Conservation (phyloP, 169 alveolate genomes). For the Pseudocohnilembus persalinus region DNA sequence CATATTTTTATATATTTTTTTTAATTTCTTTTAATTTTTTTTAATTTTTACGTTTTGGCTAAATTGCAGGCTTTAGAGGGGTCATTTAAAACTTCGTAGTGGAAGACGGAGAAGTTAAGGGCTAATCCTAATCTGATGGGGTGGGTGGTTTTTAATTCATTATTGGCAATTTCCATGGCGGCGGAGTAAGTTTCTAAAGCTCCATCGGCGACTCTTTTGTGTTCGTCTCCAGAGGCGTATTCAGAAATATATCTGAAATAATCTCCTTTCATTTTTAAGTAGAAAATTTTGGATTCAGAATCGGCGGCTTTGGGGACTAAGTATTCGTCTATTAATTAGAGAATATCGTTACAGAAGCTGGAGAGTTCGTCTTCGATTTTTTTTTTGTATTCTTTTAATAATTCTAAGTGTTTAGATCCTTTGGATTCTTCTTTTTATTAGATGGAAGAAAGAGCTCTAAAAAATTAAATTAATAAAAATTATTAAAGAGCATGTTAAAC, state of each 20-base stretch:
- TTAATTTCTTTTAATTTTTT: too few relatives aligned
- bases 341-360: slow-evolving; percentile 92
- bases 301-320: slow-evolving; percentile 91
- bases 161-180: slow-evolving; percentile 94
- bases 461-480: too few relatives aligned
- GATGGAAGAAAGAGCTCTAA: slow-evolving; percentile 89
- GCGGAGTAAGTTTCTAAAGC: slow-evolving; percentile 96
- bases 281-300: slow-evolving; percentile 95
- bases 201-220: slow-evolving; percentile 93
- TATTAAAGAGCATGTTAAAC: too few relatives aligned
- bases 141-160: slow-evolving; percentile 94
- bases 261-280: slow-evolving; percentile 99
- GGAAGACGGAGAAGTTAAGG: slow-evolving; percentile 97
- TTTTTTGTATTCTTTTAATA: slow-evolving; percentile 87
- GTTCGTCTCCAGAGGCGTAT: slow-evolving; percentile 94
- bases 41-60: slow-evolving; percentile 85
- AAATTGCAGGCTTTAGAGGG: slow-evolving; percentile 99
- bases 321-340: slow-evolving; percentile 85
- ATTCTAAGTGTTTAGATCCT: slow-evolving; percentile 44
- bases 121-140: slow-evolving; percentile 98
- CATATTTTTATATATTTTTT: too few relatives aligned
- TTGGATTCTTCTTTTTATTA: slow-evolving; percentile 96
- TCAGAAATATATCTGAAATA: slow-evolving; percentile 98
- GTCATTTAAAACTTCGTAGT: slow-evolving; percentile 97
- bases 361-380: slow-evolving; percentile 95